Conservation (phyloP, 345 rosid species). For the Acer yangbiense region DNA sequence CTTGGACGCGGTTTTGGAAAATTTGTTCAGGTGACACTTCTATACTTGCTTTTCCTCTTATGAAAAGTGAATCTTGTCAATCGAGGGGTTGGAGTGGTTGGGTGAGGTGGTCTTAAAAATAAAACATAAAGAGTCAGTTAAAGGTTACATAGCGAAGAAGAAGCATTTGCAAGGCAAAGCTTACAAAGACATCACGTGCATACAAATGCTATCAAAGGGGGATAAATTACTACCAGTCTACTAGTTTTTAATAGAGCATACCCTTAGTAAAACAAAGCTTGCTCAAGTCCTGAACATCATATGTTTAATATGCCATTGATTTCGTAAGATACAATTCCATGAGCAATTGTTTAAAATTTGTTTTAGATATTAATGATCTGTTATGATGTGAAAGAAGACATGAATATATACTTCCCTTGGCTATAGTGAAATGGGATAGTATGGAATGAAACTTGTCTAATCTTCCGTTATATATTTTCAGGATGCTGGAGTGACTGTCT, state of each 20-base stretch:
- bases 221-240: too few species aligned
- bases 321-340: not conserved
- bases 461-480: constrained; percentile 28
- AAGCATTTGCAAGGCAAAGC: too few species aligned
- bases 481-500: constrained; percentile 86
- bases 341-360: not conserved
- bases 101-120: not conserved
- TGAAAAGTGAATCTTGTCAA: not conserved
- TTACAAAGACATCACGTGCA: too few species aligned
- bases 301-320: too few species aligned
- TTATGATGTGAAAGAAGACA: not conserved
- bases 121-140: too few species aligned
- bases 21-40: constrained; percentile 67
- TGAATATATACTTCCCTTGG: not conserved
- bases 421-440: not conserved
- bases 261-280: too few species aligned
- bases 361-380: not conserved
- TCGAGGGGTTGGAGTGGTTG: not conserved
- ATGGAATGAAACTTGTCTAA: not conserved
- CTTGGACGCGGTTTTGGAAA: constrained; percentile 79
- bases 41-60: not conserved
- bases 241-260: too few species aligned
- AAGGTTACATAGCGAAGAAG: too few species aligned
- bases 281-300: too few species aligned
- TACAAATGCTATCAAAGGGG: too few species aligned